A percentile compares a stretch with the other conserved stretches of the same genome.
phyloP scores from a whole-genome alignment of 805 yeast genomes.

The Candida corydali region DNA sequence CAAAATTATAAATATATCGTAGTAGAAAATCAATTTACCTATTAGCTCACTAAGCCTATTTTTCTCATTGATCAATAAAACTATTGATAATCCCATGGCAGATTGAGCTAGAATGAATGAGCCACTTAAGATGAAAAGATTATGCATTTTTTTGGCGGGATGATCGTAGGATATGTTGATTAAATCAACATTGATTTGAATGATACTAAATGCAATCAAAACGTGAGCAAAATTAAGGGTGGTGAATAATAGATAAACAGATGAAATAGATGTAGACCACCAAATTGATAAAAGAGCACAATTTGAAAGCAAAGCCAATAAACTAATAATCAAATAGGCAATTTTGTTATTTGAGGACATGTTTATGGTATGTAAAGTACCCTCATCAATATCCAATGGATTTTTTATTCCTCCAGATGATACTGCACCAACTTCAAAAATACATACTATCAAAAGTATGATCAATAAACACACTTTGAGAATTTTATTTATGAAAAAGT shows the following conservation, averaged over 20 bases:
- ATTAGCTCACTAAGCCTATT: slow-evolving; percentile 12
- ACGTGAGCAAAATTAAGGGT: slow-evolving; percentile 6
- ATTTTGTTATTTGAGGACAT: not conserved
- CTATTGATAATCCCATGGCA: slow-evolving; percentile 9
- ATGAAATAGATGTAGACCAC: slow-evolving; percentile 9
- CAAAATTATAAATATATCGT: slow-evolving; percentile 2
- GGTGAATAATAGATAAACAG: slow-evolving; percentile 7
- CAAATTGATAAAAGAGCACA: slow-evolving; percentile 8
- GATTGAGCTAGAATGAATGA: slow-evolving; percentile 10
- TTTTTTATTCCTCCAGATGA: slow-evolving; percentile 4
- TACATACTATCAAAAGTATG: slow-evolving; percentile 5
- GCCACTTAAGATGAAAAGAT: slow-evolving; percentile 9
- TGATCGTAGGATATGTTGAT: slow-evolving; percentile 5
- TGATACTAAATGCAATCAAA: slow-evolving; percentile 7
- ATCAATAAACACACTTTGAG: slow-evolving; percentile 5
- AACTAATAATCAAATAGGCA: slow-evolving; percentile 5
- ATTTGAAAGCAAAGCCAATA: slow-evolving; percentile 5
- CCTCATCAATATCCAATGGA: slow-evolving; percentile 1
- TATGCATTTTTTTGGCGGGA: slow-evolving; percentile 9
- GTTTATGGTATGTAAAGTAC: not conserved
- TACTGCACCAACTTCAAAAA: slow-evolving; percentile 6
- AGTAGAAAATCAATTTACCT: slow-evolving; percentile 10
- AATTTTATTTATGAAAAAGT: slow-evolving; percentile 1
- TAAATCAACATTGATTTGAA: slow-evolving; percentile 9
- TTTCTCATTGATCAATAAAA: slow-evolving; percentile 8